phyloP scores from a whole-genome alignment of 768 basidiomycete species.

The Rhodocollybia butyracea region DNA sequence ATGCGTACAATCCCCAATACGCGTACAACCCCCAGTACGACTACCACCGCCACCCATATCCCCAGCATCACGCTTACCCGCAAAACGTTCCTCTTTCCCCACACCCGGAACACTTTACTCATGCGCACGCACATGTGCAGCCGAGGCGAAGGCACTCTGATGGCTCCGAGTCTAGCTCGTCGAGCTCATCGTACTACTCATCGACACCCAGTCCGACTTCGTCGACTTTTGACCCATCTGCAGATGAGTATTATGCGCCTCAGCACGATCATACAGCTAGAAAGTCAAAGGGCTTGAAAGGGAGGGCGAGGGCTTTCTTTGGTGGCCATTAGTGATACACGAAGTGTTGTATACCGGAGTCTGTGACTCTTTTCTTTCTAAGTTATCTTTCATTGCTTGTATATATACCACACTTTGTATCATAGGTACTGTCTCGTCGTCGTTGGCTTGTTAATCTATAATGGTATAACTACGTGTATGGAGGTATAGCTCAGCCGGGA shows the following conservation, averaged over 20 bases:
- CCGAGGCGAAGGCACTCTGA: neutral
- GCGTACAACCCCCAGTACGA: neutral
- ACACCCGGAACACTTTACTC: too few relatives aligned
- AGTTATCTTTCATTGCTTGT: neutral
- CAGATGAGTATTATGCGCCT: too few relatives aligned
- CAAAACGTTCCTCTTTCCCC: too few relatives aligned
- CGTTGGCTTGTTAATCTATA: too few relatives aligned
- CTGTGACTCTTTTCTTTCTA: neutral
- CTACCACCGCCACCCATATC: neutral
- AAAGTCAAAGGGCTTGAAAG: neutral
- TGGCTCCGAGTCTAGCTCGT: neutral
- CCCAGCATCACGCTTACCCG: neutral
- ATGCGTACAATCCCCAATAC: neutral
- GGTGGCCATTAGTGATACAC: neutral
- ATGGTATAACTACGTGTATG: too few relatives aligned
- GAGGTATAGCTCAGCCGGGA: too few relatives aligned
- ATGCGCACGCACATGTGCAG: neutral
- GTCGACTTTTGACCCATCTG: slow-evolving; percentile 1
- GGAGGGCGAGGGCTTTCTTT: slow-evolving; percentile 4
- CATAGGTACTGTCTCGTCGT: too few relatives aligned
- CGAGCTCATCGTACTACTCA: neutral
- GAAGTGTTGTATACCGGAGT: neutral
- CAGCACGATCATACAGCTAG: neutral
- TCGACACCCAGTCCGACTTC: slow-evolving; percentile 1
- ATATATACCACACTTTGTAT: too few relatives aligned